Evolutionary conservation across 2,329 filamentous ascomycete genomes (phyloP), one percentile per base, ranked within the genome.

Genomic region (Aspergillus tamarii): DNA sequence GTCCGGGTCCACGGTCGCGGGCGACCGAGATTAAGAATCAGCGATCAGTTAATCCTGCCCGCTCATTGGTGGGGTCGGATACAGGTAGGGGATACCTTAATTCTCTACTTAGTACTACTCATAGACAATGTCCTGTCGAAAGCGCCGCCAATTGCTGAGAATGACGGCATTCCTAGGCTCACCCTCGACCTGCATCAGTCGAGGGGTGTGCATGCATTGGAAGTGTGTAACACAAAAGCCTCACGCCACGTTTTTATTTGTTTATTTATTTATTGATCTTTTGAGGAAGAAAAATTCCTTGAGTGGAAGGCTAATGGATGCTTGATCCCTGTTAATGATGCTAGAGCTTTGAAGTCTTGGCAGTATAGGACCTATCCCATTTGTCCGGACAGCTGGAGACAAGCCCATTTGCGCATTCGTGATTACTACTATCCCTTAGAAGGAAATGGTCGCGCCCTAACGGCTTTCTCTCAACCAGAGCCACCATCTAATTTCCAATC

Each of bases 1-100:
- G 64, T 55, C 61, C 64, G 57, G 58, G 48, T 58, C 62, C 62
- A 64, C 26, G 59, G 64, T 65, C 64, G 57, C 58, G 57, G 61
- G 57, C 59, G 54, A 26, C 52, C 32, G 52, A 52, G 43, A 32
- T 58, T 39, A 60, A 45, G 39, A 39, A 48, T 21, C 36, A 34
- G 34, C 36, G 52, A 55, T 55, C 52, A 36, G 14, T 55, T 26
- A 50, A 48, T 34, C 4, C n/a, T 28, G 39, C 45, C 23, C n/a
- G 19, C 14, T 26, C 12, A 55, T 55, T 55, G 52, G 52, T 9
- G 4, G 11, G 10, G 4, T 55, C 32, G 52, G 52, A 4, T 55
- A 39, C 2, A 54, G 58, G 52, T 54, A 34, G 19, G 54, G 12
- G 54, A 54, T 21, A 55, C 52, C 21, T 55, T 55, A 55, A 55